Evolutionary conservation across 768 basidiomycete genomes (phyloP), one percentile per base, ranked within the genome.

Genomic region (Tylopilus sp.): DNA sequence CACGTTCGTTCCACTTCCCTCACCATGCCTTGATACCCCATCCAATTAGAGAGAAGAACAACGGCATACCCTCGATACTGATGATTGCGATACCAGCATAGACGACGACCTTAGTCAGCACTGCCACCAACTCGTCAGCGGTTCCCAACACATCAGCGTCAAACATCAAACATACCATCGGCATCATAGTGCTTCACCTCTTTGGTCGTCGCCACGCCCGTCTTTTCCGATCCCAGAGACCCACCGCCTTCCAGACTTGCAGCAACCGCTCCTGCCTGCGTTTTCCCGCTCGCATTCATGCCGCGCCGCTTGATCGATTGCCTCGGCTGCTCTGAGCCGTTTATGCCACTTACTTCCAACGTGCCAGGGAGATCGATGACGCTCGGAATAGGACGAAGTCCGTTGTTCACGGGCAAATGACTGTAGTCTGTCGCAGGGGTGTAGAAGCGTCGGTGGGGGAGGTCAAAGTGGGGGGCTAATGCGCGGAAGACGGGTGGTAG

Each of bases 381-480:
- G 66, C 85, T 87, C 9, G 94, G 94, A 57, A 95, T 83, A 0
- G 91, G 78, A 48, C 80, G 81, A 41, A 94, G 69, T 6, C 75
- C 71, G 20, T 70, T 71, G 54, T 85, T 81, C 30, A 79, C 71
- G 0, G 86, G 86, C 1, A 89, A 81, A 23, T 68, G 76, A 26
- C 76, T 78, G 68, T 97, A 97, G 59, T 94, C 93, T 60, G 92
- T 93, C 26, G 94, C 91, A 25, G 92, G 87, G 6, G 85, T 88
- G 67, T 98, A 97, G 71, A 91, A 92, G 15, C 91, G 78, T 10
- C 95, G 79, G 53, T 84, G 82, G 0, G 95, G 95, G 4, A 98
- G 79, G 8, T 74, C 74, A 61, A 91, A 78, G 35, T 81, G 74
- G 25, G 76, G 78, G 8, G 88, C 77, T 53, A 90, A 74, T 40